These are phyloP conservation scores for Scheffersomyces amazonensis DNA, from an alignment of 805 yeast genomes.

Conservation along the genomic window DNA sequence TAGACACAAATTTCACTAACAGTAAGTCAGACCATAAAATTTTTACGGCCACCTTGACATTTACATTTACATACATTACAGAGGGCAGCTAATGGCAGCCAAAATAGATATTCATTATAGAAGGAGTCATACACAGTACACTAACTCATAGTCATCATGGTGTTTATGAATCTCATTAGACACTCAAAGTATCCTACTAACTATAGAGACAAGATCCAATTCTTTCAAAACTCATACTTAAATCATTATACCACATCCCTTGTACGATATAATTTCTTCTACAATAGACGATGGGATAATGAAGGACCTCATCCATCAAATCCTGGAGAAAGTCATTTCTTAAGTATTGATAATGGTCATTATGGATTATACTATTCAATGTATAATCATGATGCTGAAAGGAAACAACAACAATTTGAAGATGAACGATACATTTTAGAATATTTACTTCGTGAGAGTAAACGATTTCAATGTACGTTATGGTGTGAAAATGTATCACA, in stretches of 20 bases:
- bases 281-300: slow-evolving; percentile 10
- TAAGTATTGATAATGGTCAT: slow-evolving; percentile 37
- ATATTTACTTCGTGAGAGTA: neutral
- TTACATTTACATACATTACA: too few species aligned
- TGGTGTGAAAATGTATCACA: neutral
- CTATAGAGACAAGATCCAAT: slow-evolving; percentile 8
- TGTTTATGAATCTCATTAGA: slow-evolving; percentile 11
- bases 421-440: slow-evolving; percentile 4
- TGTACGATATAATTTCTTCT: slow-evolving; percentile 6
- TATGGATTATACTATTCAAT: slow-evolving; percentile 41
- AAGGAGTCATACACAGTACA: too few species aligned
- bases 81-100: too few species aligned
- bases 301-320: slow-evolving; percentile 17
- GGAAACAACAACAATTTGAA: slow-evolving; percentile 6
- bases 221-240: slow-evolving; percentile 13
- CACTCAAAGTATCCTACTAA: slow-evolving; percentile 5
- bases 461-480: neutral
- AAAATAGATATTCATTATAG: too few species aligned
- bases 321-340: slow-evolving; percentile 4
- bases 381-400: slow-evolving; percentile 30
- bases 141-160: slow-evolving; percentile 7
- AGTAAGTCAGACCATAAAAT: too few species aligned
- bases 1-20: too few species aligned
- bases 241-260: slow-evolving; percentile 4
- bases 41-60: too few species aligned